Percentiles rank a stretch among this genome's conserved stretches.
phyloP scores from a whole-genome alignment of 768 basidiomycete species.

The Kockovaella imperatae region DNA sequence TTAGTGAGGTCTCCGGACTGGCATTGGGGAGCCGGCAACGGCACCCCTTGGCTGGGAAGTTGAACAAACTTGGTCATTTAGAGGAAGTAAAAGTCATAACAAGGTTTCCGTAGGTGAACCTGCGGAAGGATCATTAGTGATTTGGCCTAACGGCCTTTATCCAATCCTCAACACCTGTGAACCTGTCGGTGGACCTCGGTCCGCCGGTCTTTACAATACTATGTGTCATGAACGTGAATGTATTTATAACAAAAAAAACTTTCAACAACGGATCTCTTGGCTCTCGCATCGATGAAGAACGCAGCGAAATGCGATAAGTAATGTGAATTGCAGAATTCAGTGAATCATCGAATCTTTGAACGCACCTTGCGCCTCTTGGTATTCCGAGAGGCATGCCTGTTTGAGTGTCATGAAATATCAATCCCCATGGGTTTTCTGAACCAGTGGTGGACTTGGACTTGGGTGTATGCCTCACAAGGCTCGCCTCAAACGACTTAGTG shows the following conservation, averaged over 20 bases:
- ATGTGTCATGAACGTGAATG: conserved; percentile 32
- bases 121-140: conserved; percentile 64
- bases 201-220: conserved; percentile 19
- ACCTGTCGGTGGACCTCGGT: conserved; percentile 33
- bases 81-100: conserved; percentile 78
- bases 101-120: conserved; percentile 77
- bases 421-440: conserved; percentile 24
- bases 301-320: conserved; percentile 73
- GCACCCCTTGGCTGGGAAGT: conserved; percentile 54
- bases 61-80: conserved; percentile 74
- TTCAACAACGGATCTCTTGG: conserved; percentile 66
- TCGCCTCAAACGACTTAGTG: conserved; percentile 52
- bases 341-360: conserved; percentile 80
- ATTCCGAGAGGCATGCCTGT: conserved; percentile 59
- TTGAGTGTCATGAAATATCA: conserved; percentile 56
- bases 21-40: conserved; percentile 57
- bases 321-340: conserved; percentile 76
- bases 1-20: conserved; percentile 79
- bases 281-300: conserved; percentile 73
- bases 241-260: conserved; percentile 47
- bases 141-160: conserved; percentile 10
- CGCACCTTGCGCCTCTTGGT: conserved; percentile 69
- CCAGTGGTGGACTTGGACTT: conserved; percentile 22
- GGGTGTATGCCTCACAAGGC: conserved; percentile 28
- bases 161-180: conserved; percentile 51